Base-by-base conservation (phyloP, 805 yeast genomes). In the Cyberlindnera mrakii region DNA sequence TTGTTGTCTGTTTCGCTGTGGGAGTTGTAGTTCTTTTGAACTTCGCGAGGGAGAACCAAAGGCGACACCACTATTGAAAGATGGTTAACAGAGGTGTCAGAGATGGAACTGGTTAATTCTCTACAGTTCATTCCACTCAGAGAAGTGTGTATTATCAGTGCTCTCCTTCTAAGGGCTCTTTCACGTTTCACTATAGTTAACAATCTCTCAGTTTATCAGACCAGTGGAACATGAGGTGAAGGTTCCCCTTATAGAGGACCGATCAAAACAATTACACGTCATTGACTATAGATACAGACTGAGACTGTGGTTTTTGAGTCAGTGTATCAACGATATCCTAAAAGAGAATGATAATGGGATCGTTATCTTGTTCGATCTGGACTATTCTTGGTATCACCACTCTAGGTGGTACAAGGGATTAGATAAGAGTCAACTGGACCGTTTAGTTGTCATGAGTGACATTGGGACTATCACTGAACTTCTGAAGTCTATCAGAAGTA, bases 291-390 rank as follows among this genome's bases (percentile, higher is more conserved):
- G 8, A 11, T 11, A 38, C 15, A 6, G 19, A 11, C 16, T 17
- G 19, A 20, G 41, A 11, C 10, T 31, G 18, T 23, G 17, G 30
- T 11, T 38, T 17, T 7, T 38, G n/a, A n/a, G 16, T n/a, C 29
- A 14, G 30, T 18, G 31, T 13, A 31, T 38, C 13, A 25, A 19
- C 18, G 13, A 18, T n/a, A 9, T 14, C 13, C 30, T 36, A 27
- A 15, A 8, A 5, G 36, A 18, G 5, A 16, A 15, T 20, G 30
- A 13, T 30, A 32, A 16, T 30, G 42, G 33, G 7, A 3, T 16
- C 8, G 23, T n/a, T 4, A 35, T 35, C 18, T 8, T 50, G 10
- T 17, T 50, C 20, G 53, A 50, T 20, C 40, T 43, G 7, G 48
- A 42, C n/a, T 44, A 40, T 34, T 33, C 37, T 13, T 48, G 50